Percentiles rank a stretch among this genome's conserved stretches.
Evolutionary conservation across 345 rosid genomes (phyloP).

Genomic region (Populus simonii): DNA sequence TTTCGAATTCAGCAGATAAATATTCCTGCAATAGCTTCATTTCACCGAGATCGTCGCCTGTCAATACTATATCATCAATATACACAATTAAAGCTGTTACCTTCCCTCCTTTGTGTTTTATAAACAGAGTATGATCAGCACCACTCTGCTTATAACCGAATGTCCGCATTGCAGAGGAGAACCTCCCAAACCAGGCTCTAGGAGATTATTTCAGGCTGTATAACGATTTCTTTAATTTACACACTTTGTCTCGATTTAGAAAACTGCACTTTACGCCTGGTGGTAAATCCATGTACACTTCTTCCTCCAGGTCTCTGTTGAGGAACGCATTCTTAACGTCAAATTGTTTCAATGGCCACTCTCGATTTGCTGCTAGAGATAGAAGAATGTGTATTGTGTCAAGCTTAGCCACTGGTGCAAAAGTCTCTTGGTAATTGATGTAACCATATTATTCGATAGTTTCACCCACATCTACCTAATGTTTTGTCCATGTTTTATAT

Average conservation of each 20-base stretch:
- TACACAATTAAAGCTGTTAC: too few species aligned
- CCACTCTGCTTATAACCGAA: too few species aligned
- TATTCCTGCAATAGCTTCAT: too few species aligned
- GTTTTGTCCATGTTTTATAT: too few species aligned
- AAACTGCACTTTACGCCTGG: neutral
- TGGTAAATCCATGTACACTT: neutral
- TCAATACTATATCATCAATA: too few species aligned
- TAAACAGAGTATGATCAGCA: too few species aligned
- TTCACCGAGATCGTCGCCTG: accelerated
- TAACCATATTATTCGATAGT: too few species aligned
- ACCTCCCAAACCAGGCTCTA: neutral
- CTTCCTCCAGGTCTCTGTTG: neutral
- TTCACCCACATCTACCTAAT: too few species aligned
- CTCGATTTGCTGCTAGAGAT: neutral
- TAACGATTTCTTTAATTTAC: neutral
- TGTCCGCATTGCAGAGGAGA: neutral
- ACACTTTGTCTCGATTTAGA: neutral
- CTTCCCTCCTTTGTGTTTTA: too few species aligned
- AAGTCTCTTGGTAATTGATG: neutral
- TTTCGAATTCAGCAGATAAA: too few species aligned
- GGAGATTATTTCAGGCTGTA: neutral
- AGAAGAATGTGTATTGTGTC: neutral
- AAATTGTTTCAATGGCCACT: neutral
- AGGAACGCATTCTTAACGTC: neutral
- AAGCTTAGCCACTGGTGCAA: neutral